Base-by-base conservation (phyloP, 495 filamentous ascomycete species). In the Apodospora peruviana region DNA sequence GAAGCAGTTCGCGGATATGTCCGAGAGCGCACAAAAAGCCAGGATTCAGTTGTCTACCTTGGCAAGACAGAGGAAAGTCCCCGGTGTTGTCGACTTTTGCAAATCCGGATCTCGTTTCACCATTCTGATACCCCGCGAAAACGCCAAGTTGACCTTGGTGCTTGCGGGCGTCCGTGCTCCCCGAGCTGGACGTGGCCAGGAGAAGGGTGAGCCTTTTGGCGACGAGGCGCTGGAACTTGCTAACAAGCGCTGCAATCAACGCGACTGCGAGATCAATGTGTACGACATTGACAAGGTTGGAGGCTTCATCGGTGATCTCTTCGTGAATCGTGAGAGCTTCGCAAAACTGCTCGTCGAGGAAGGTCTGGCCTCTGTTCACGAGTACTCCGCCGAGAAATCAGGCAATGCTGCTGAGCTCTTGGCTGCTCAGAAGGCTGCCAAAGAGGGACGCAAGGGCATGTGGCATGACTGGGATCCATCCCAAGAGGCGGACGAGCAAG, bases 401-500 rank as follows among this genome's bases (percentile, higher is more conserved):
- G 93, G 90, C 42, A 89, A 96, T 59, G 84, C 84, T 22, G 82
- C 73, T 38, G 94, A 96, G 65, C 85, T 96, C 27, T 75, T 88
- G 55, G 88, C 88, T 3, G 94, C 94, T 1, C 87, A 97, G 67
- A 70, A 88, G 65, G 80, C 75, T 44, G 94, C 94, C 5, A 97
- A 97, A 71, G 84, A 91, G 42, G 86, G 75, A 16, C 77, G 81
- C 29, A 96, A 91, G 71, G 88, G 87, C 39, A 56, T 96, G 51
- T 99, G 94, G 94, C 83, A 87, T 37, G 84, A 95, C 72, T 96
- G 85, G 80, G 89, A 96, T 62, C 94, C 94, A 3, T 84, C 79
- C 24, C 81, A 90, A 66, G 87, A 89, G 32, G 81, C 81, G 46
- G 80, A 82, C 10, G 77, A 65, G 36, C 71, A 75, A 27, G 65